phyloP scores from a whole-genome alignment of 2,329 filamentous ascomycete species.

The Colletotrichum sansevieriae region DNA sequence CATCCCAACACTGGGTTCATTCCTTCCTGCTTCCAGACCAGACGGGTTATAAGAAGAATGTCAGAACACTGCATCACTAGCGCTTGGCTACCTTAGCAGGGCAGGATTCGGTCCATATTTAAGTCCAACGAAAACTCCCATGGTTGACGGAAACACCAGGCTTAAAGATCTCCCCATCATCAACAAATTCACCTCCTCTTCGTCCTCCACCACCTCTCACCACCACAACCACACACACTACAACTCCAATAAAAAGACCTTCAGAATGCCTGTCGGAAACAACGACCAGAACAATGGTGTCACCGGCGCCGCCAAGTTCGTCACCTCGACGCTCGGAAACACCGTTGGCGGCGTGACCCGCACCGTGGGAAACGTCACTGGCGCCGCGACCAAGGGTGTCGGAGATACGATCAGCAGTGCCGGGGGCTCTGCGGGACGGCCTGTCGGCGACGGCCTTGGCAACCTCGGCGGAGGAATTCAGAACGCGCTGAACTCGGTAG shows the following conservation, averaged over 20 bases:
- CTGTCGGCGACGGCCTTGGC: conserved; percentile 67
- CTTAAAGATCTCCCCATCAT: background rate
- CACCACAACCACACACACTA: conserved; percentile 8
- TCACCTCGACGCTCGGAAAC: conserved; percentile 57
- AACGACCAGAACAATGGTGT: conserved; percentile 44
- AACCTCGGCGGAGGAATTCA: conserved; percentile 67
- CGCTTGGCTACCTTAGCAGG: too few relatives aligned
- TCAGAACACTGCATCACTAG: background rate
- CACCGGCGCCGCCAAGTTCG: conserved; percentile 53
- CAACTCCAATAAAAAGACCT: conserved; percentile 43
- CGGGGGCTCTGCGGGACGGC: conserved; percentile 66
- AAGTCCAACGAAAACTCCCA: background rate
- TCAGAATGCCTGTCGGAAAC: conserved; percentile 45
- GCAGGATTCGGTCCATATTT: background rate
- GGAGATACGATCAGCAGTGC: conserved; percentile 67
- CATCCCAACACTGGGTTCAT: background rate
- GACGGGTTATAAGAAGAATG: background rate
- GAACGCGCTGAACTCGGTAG: conserved; percentile 61
- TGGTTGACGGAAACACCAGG: conserved; percentile 19
- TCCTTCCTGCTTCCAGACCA: background rate
- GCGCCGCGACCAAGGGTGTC: conserved; percentile 68
- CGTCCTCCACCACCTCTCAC: background rate
- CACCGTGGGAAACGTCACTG: conserved; percentile 57
- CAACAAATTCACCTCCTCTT: conserved; percentile 12
- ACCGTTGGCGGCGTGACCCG: conserved; percentile 55